A percentile compares a stretch with the other conserved stretches of the same genome.
phyloP scores from a whole-genome alignment of 495 filamentous ascomycete species.

The Penicillium paradoxum region DNA sequence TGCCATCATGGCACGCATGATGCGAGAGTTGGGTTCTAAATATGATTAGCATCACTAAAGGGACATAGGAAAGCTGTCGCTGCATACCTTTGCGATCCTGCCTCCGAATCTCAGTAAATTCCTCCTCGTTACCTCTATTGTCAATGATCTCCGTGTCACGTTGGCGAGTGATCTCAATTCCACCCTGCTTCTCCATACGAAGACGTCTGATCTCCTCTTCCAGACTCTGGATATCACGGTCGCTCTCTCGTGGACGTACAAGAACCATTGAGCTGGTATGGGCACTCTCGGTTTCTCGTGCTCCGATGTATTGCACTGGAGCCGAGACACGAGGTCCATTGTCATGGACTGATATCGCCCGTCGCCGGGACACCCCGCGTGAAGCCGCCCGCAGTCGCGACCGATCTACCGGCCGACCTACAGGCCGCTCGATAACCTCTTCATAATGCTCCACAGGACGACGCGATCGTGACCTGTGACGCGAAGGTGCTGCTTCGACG shows the following conservation, averaged over 20 bases:
- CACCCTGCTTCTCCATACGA: constrained; percentile 39
- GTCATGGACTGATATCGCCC: constrained; percentile 37
- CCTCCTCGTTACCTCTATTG: constrained; percentile 45
- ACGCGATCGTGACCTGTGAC: constrained; percentile 22
- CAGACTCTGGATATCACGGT: constrained; percentile 51
- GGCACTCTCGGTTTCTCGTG: constrained; percentile 45
- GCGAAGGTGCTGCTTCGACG: constrained; percentile 29
- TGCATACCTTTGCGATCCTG: constrained; percentile 86
- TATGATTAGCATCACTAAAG: constrained; percentile 25
- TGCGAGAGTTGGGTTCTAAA: constrained; percentile 53
- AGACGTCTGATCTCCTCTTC: constrained; percentile 47
- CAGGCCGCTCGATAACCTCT: constrained; percentile 19
- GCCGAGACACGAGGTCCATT: constrained; percentile 32
- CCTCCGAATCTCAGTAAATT: constrained; percentile 58
- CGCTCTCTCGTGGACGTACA: constrained; percentile 45
- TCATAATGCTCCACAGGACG: constrained; percentile 23
- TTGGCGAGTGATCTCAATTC: constrained; percentile 42
- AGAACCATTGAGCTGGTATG: constrained; percentile 51
- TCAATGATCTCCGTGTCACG: constrained; percentile 40
- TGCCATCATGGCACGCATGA: constrained; percentile 70
- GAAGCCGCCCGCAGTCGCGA: constrained; percentile 20
- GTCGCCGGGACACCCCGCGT: constrained; percentile 17
- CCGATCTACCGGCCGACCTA: too few species aligned
- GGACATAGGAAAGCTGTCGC: constrained; percentile 47
- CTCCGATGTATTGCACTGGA: constrained; percentile 24